Evolutionary conservation across 2,329 filamentous ascomycete species (phyloP).

Genomic region (Apiospora kogelbergensis): DNA sequence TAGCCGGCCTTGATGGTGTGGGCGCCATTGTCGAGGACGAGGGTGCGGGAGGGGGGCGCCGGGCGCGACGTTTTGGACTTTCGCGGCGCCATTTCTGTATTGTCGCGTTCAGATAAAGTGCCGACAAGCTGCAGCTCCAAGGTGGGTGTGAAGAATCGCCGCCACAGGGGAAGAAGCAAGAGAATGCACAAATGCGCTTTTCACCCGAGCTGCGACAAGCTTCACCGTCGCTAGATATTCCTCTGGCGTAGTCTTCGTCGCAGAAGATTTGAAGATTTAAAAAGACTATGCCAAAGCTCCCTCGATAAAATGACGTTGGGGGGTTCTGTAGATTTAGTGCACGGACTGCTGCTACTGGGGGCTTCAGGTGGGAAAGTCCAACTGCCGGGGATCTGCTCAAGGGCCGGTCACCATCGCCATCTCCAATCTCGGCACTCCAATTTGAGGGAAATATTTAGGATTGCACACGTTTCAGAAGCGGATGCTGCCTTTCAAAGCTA

Average conservation of each 20-base stretch:
- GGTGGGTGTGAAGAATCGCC: neutral
- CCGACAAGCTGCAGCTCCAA: neutral
- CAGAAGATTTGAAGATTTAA: neutral
- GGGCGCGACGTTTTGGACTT: conserved; percentile 54
- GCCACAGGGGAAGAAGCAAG: neutral
- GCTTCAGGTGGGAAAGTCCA: neutral
- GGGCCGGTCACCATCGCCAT: neutral
- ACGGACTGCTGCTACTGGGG: neutral
- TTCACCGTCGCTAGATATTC: neutral
- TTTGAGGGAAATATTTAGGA: neutral
- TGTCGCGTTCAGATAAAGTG: neutral
- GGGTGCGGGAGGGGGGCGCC: conserved; percentile 62
- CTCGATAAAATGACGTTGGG: neutral
- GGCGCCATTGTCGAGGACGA: conserved; percentile 92
- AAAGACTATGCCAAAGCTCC: neutral
- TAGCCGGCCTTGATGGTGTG: conserved; percentile 91
- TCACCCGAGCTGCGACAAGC: neutral
- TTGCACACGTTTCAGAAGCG: neutral
- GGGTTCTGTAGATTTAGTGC: neutral
- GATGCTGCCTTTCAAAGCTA: neutral
- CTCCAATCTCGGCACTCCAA: neutral
- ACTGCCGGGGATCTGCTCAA: conserved; percentile 1
- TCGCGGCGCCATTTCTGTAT: conserved; percentile 26
- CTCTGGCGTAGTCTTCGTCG: neutral
- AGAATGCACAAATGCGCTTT: neutral